These are phyloP conservation scores for Solanum bukasovii DNA, from an alignment of 257 asterid species.

Conservation along the genomic window DNA sequence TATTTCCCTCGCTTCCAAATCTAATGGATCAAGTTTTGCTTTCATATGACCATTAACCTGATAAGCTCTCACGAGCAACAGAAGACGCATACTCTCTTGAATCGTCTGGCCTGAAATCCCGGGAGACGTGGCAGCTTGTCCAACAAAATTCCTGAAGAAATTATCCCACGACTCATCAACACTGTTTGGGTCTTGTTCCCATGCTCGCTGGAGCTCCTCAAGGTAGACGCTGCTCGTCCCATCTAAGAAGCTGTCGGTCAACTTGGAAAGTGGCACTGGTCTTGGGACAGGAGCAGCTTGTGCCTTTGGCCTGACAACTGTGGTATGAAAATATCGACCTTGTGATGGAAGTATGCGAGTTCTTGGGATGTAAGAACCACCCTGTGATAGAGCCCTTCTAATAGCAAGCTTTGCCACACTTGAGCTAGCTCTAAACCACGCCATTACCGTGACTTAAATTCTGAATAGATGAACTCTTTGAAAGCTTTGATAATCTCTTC, in stretches of 20 bases:
- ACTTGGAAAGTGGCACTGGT: slow-evolving; percentile 23
- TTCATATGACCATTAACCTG: slow-evolving; percentile 28
- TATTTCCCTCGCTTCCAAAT: slow-evolving; percentile 10
- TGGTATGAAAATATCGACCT: slow-evolving; percentile 8
- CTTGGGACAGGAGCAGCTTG: slow-evolving; percentile 23
- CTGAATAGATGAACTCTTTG: background rate
- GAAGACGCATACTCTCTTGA: slow-evolving; percentile 25
- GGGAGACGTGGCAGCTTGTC: slow-evolving; percentile 25
- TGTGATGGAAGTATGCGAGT: slow-evolving; percentile 8
- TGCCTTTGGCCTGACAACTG: slow-evolving; percentile 10
- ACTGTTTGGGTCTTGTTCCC: slow-evolving; percentile 27
- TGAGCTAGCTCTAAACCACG: slow-evolving; percentile 23
- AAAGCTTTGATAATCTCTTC: background rate
- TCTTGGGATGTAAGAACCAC: slow-evolving; percentile 7
- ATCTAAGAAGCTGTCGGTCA: slow-evolving; percentile 25
- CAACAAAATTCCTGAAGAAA: slow-evolving; percentile 27
- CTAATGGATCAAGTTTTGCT: slow-evolving; percentile 24
- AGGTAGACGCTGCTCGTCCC: slow-evolving; percentile 30
- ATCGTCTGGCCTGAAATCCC: slow-evolving; percentile 28
- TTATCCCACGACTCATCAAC: slow-evolving; percentile 30
- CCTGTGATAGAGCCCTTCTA: slow-evolving; percentile 16
- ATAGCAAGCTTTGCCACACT: slow-evolving; percentile 22
- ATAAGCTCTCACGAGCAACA: slow-evolving; percentile 21
- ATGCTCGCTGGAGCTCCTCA: slow-evolving; percentile 31
- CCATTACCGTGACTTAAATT: background rate